Conservation (phyloP, 768 basidiomycete species). For the Termitomyces sp. region DNA sequence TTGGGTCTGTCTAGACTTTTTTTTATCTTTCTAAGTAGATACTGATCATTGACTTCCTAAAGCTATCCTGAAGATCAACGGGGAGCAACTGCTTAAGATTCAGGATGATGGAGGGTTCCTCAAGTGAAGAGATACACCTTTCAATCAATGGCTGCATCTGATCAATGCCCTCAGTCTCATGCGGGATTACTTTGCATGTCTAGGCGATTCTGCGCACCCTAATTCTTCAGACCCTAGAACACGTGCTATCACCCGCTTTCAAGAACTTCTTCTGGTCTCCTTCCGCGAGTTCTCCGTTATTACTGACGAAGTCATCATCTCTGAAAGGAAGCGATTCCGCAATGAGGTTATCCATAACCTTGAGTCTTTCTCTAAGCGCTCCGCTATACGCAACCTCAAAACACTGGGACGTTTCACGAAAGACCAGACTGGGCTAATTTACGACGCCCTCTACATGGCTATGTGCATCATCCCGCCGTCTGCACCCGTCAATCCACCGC, state of each 20-base stretch:
- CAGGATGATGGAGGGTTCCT: constrained; percentile 98
- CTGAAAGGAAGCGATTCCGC: constrained; percentile 81
- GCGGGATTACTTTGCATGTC: constrained; percentile 90
- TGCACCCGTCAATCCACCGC: constrained; percentile 41
- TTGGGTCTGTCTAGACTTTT: constrained; percentile 47
- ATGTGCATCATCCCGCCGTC: constrained; percentile 76
- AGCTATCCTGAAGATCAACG: constrained; percentile 98
- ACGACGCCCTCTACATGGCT: constrained; percentile 85
- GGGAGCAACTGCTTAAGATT: constrained; percentile 83
- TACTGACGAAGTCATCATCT: constrained; percentile 88
- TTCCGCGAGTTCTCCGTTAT: constrained; percentile 98
- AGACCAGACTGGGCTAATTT: constrained; percentile 85
- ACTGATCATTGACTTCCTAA: constrained; percentile 13
- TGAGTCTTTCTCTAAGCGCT: constrained; percentile 90
- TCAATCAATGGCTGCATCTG: not conserved
- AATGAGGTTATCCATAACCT: constrained; percentile 89
- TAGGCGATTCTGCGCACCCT: constrained; percentile 94
- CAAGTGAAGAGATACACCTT: constrained; percentile 47
- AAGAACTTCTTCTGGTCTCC: constrained; percentile 92
- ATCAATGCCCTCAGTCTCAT: constrained; percentile 50
- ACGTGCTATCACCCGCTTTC: constrained; percentile 94
- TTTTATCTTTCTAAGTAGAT: constrained; percentile 12
- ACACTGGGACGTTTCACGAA: constrained; percentile 77
- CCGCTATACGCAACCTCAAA: constrained; percentile 83
- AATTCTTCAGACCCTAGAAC: constrained; percentile 81